Base-by-base conservation (phyloP, 2,329 filamentous ascomycete species). In the Phialemoniopsis sp. region DNA sequence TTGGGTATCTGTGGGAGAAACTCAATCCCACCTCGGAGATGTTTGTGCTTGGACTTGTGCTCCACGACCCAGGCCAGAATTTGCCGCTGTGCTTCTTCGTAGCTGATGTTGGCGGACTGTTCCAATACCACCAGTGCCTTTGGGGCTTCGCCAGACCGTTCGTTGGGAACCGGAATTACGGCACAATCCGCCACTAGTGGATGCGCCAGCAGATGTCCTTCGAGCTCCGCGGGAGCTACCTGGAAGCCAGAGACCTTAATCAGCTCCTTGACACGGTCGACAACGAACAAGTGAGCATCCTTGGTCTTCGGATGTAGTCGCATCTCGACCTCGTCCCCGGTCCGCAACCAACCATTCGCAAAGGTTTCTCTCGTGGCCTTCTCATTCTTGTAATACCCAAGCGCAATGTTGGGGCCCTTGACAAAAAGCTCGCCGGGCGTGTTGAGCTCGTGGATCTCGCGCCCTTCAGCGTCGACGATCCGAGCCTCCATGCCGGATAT, bases 171-270 rank as follows among this genome's bases (percentile, higher is more conserved):
- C 10, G 80, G 80, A 45, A 89, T 86, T 5, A 90, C 85, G 7
- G 85, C 79, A 49, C 80, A 85, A 58, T 90, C 86, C 29, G 76
- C 76, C 17, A 89, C 85, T 8, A 70, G 68, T 0, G 80, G 77
- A 54, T 89, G 85, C 1, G 78, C 75, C 13, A 89, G 76, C 8
- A 90, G 67, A 52, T 87, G 82, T 3, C 83, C 80, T 62, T 90
- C 86, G 3, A 90, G 73, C 54, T 89, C 85, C 1, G 85, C 85
- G 0, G 85, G 85, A 2, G 85, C 82, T 19, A 90, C 85, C 78
- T 89, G 85, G 40, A 26, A 26, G 6, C 21, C 21, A 10, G 21
- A 26, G 21, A 26, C 21, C 21, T 26, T 26, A 10, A 26, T 26
- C 21, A 26, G 21, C 21, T 26, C 21, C 21, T 26, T 26, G 21